Percentiles rank a stretch among this genome's conserved stretches.
Conservation (phyloP, 768 basidiomycete genomes). For the Pleurotus platypus region DNA sequence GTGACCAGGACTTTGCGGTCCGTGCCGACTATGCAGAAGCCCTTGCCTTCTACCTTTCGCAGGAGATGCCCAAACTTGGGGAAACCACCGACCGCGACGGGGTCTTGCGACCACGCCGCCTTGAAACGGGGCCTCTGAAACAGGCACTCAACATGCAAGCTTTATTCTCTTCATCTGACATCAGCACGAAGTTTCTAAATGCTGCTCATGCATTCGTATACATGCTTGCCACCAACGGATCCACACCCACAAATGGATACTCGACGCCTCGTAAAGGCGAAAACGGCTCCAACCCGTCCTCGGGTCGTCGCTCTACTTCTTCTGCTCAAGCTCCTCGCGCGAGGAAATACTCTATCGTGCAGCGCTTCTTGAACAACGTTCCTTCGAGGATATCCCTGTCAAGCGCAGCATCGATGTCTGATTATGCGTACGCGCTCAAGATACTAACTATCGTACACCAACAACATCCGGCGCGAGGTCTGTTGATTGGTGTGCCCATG, state of each 20-base stretch:
- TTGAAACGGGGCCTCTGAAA: constrained; percentile 46
- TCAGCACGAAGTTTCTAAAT: constrained; percentile 69
- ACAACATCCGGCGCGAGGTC: constrained; percentile 68
- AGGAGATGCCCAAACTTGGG: constrained; percentile 68
- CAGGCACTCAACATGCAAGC: constrained; percentile 43
- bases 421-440: constrained; percentile 69
- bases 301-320: constrained; percentile 44
- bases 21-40: constrained; percentile 74
- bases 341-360: constrained; percentile 54
- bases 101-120: constrained; percentile 38
- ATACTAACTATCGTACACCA: constrained; percentile 67
- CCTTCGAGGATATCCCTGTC: constrained; percentile 39
- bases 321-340: constrained; percentile 42
- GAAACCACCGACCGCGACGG: constrained; percentile 46
- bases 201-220: constrained; percentile 80
- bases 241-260: constrained; percentile 23
- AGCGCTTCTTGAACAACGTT: constrained; percentile 47
- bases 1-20: constrained; percentile 74
- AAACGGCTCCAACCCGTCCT: constrained; percentile 26
- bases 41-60: constrained; percentile 70
- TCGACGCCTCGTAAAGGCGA: constrained; percentile 18
- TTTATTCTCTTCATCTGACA: constrained; percentile 53
- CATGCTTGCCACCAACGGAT: constrained; percentile 61
- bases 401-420: constrained; percentile 61
- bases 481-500: constrained; percentile 84